Conservation (phyloP, 306 rosid species). For the Malus asiatica region DNA sequence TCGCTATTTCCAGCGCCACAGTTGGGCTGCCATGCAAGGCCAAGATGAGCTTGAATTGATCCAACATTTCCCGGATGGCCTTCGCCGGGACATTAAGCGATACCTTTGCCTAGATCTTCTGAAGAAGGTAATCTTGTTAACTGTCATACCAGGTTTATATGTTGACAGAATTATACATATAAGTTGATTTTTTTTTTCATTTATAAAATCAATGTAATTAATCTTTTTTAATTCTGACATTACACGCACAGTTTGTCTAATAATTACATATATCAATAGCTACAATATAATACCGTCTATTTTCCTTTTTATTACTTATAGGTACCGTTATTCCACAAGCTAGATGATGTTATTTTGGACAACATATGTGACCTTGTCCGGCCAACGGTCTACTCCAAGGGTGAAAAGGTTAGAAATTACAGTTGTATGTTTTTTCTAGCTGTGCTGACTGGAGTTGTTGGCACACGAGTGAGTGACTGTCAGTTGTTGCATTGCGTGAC, state of each 20-base stretch:
- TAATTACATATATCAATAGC: too few species aligned
- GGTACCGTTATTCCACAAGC: constrained; percentile 33
- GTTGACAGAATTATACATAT: too few species aligned
- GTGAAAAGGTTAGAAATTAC: constrained; percentile 25
- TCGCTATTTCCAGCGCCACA: constrained; percentile 18
- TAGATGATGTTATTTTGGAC: constrained; percentile 33
- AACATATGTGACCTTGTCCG: constrained; percentile 28
- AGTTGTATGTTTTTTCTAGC: too few species aligned
- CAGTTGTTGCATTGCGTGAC: too few species aligned
- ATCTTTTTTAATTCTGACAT: not conserved
- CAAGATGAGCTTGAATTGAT: constrained; percentile 28
- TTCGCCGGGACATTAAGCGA: constrained; percentile 35
- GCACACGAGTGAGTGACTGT: too few species aligned
- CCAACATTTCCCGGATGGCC: constrained; percentile 28
- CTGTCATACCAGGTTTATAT: too few species aligned
- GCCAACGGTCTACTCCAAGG: constrained; percentile 24
- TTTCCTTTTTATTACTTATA: not conserved
- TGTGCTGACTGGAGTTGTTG: too few species aligned
- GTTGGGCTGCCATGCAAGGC: constrained; percentile 28
- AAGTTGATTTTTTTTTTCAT: too few species aligned
- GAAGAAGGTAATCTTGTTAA: constrained; percentile 18
- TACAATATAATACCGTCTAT: too few species aligned
- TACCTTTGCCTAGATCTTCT: constrained; percentile 36
- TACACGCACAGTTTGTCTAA: too few species aligned
- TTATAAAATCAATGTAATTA: too few species aligned